Conservation (phyloP, 108 stramenopile species). For the Fragilaria crotonensis region DNA sequence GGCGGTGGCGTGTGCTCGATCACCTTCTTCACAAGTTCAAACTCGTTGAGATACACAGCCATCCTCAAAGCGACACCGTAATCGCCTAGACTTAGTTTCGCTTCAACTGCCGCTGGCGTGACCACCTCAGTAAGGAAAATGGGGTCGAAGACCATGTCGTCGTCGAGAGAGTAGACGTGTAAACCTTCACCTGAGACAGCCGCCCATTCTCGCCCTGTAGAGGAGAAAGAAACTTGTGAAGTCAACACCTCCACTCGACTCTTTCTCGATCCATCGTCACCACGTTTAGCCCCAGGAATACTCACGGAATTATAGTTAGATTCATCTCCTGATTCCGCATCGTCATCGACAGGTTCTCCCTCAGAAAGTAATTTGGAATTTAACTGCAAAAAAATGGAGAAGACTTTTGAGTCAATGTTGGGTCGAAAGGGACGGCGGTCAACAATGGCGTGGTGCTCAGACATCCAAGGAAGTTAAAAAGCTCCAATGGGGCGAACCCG, state of each 20-base stretch:
- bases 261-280: slow-evolving; percentile 83
- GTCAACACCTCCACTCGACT: slow-evolving; percentile 81
- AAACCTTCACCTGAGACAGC: slow-evolving; percentile 84
- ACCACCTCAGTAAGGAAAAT: slow-evolving; percentile 79
- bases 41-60: slow-evolving; percentile 83
- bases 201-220: slow-evolving; percentile 86
- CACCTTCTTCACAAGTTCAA: slow-evolving; percentile 61
- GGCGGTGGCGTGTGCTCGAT: slow-evolving; percentile 72
- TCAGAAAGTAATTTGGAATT: slow-evolving; percentile 78
- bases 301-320: slow-evolving; percentile 43
- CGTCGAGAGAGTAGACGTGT: slow-evolving; percentile 86
- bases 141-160: slow-evolving; percentile 90
- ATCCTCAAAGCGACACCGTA: slow-evolving; percentile 69
- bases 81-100: slow-evolving; percentile 49
- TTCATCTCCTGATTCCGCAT: slow-evolving; percentile 75
- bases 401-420: background rate
- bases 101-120: slow-evolving; percentile 72
- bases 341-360: slow-evolving; percentile 74
- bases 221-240: slow-evolving; percentile 74
- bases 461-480: slow-evolving; percentile 63
- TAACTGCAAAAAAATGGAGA: slow-evolving; percentile 26
- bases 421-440: background rate
- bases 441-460: slow-evolving; percentile 22
- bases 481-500: slow-evolving; percentile 40
- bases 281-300: slow-evolving; percentile 78